These are phyloP conservation scores for Erucastrum elatum DNA, from an alignment of 345 rosid genomes.

Conservation along the genomic window DNA sequence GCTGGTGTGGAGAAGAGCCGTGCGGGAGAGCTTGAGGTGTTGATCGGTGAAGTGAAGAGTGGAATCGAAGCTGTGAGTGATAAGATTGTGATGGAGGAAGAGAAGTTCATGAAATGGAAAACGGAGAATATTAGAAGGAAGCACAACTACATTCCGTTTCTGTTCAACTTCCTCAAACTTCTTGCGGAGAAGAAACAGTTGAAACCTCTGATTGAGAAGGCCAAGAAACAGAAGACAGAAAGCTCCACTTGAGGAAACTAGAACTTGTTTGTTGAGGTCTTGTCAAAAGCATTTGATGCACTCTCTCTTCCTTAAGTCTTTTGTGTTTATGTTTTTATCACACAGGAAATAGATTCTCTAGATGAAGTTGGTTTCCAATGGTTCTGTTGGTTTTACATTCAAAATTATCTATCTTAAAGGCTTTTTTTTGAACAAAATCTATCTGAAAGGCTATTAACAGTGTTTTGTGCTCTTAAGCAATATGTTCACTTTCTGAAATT, in stretches of 20 bases:
- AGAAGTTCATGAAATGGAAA: slow-evolving; percentile 94
- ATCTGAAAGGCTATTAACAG: not conserved
- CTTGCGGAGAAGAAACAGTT: slow-evolving; percentile 99
- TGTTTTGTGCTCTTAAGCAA: no score
- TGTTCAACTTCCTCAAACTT: slow-evolving; percentile 93
- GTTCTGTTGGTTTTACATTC: not conserved
- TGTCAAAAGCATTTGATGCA: not conserved
- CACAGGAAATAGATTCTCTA: slow-evolving; percentile 26
- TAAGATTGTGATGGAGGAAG: slow-evolving; percentile 93
- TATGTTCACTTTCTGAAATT: no score
- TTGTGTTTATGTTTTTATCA: slow-evolving; percentile 16
- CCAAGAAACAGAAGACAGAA: slow-evolving; percentile 86
- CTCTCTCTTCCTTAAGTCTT: not conserved
- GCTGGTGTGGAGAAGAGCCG: slow-evolving; percentile 48
- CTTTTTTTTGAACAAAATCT: no score
- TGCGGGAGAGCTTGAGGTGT: slow-evolving; percentile 55
- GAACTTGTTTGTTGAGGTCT: not conserved
- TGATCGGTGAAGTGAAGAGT: slow-evolving; percentile 67
- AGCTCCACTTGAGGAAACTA: slow-evolving; percentile 46
- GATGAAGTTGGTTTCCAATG: not conserved
- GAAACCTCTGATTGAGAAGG: slow-evolving; percentile 96
- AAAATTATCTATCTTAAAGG: not conserved
- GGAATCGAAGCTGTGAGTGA: slow-evolving; percentile 78
- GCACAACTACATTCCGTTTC: slow-evolving; percentile 94
- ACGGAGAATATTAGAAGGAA: slow-evolving; percentile 92